Evolutionary conservation across 345 rosid genomes (phyloP).

Genomic region (Melastoma malabathricum): DNA sequence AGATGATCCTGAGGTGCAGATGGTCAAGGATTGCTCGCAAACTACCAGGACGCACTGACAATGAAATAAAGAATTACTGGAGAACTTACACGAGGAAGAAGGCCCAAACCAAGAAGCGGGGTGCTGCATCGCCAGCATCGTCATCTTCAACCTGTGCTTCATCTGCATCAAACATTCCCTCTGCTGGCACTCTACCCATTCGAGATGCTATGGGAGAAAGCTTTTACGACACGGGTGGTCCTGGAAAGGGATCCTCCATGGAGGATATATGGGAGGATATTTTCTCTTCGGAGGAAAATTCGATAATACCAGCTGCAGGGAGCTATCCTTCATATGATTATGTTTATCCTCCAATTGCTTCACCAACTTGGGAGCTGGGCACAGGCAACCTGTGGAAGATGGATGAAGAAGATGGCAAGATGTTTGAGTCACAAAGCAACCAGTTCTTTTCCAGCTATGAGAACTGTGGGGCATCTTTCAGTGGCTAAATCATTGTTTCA

Average conservation of each 20-base stretch:
- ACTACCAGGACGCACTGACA: conserved; percentile 91
- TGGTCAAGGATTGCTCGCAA: conserved; percentile 95
- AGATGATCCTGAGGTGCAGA: conserved; percentile 21
- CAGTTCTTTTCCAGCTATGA: conserved; percentile 21
- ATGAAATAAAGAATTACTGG: conserved; percentile 96
- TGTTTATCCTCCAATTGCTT: conserved; percentile 28
- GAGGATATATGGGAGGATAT: conserved; percentile 94
- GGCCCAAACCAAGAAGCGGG: conserved; percentile 59
- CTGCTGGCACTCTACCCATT: conserved; percentile 29
- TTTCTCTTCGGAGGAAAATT: conserved; percentile 35
- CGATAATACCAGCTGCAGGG: conserved; percentile 33
- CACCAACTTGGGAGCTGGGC: conserved; percentile 52
- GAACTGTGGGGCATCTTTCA: conserved; percentile 20
- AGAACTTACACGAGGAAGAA: conserved; percentile 82
- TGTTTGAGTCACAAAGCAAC: conserved; percentile 25
- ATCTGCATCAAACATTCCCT: conserved; percentile 37
- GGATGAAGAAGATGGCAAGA: conserved; percentile 49
- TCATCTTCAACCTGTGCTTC: conserved; percentile 40
- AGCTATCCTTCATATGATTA: conserved; percentile 32
- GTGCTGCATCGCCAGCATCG: conserved; percentile 22
- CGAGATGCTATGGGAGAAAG: conserved; percentile 39
- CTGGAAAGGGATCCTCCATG: conserved; percentile 38
- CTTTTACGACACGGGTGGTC: conserved; percentile 79
- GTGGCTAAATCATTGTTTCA: conserved; percentile 42
- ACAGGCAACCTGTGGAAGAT: conserved; percentile 57